phyloP scores from a whole-genome alignment of 208 protist species.

The Blastocrithidia nonstop region DNA sequence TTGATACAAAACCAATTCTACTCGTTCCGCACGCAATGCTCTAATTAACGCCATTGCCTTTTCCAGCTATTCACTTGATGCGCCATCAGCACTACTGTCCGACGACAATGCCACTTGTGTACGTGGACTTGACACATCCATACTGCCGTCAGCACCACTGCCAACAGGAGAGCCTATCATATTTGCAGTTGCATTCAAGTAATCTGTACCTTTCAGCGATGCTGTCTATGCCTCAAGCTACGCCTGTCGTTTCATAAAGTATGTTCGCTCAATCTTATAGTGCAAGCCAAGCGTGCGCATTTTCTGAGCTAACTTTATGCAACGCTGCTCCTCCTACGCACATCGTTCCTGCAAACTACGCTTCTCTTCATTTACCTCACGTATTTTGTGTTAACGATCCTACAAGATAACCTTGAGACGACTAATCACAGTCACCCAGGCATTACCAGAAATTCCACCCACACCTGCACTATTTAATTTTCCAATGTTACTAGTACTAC shows the following conservation, averaged over 20 bases:
- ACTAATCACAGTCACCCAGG: constrained; percentile 29
- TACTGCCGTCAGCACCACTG: not conserved
- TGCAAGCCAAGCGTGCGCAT: constrained; percentile 25
- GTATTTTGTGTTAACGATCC: constrained; percentile 27
- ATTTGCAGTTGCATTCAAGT: constrained; percentile 29
- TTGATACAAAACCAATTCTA: constrained; percentile 63
- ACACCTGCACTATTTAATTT: not conserved
- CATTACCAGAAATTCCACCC: not conserved
- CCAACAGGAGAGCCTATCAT: constrained; percentile 6
- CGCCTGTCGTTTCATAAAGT: constrained; percentile 20
- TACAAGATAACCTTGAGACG: constrained; percentile 29
- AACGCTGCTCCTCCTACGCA: constrained; percentile 45
- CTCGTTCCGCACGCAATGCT: constrained; percentile 27
- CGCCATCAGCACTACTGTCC: not conserved
- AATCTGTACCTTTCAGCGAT: constrained; percentile 56
- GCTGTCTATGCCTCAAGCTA: constrained; percentile 42
- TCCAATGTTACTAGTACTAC: not conserved
- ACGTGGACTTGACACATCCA: not conserved
- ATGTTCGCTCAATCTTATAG: constrained; percentile 32
- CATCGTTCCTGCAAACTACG: constrained; percentile 44
- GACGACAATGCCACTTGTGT: constrained; percentile 1
- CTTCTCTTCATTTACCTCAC: constrained; percentile 38
- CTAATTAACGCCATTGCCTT: constrained; percentile 21
- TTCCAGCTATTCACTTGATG: constrained; percentile 3
- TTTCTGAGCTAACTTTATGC: constrained; percentile 53